Conservation (phyloP, 257 asterid genomes). For the Leptodermis oblonga region DNA sequence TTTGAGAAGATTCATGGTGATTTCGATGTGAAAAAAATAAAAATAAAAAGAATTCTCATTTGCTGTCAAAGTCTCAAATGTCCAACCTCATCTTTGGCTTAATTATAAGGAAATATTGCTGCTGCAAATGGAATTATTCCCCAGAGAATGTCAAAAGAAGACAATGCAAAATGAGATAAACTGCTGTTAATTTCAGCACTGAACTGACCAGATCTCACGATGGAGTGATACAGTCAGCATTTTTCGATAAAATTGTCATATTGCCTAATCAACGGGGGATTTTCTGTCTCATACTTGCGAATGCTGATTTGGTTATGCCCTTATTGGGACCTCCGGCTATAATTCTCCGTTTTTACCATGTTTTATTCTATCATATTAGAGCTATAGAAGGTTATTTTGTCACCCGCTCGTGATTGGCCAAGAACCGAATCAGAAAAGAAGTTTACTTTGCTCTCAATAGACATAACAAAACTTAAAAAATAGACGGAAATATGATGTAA, state of each 20-base stretch:
- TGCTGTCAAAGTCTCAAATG: background rate
- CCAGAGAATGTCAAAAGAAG: background rate
- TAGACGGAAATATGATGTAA: too few species aligned
- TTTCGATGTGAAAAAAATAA: background rate
- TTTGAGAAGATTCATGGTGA: background rate
- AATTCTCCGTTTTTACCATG: too few species aligned
- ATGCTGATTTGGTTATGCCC: background rate
- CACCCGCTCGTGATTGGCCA: too few species aligned
- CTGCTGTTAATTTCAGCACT: background rate
- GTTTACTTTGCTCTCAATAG: too few species aligned
- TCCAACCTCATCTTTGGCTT: background rate
- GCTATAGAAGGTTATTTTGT: too few species aligned
- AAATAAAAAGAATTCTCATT: background rate
- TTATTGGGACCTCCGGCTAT: background rate
- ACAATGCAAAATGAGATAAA: background rate
- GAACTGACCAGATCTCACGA: background rate
- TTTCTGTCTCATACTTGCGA: background rate
- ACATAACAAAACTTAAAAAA: too few species aligned
- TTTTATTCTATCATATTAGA: too few species aligned
- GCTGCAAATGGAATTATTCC: background rate
- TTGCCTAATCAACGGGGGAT: background rate
- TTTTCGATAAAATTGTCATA: background rate
- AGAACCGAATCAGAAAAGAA: too few species aligned
- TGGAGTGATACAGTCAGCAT: too few species aligned
- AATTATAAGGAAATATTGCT: background rate